These are phyloP conservation scores for Ilex asprella DNA, from an alignment of 257 asterid genomes.

Conservation along the genomic window DNA sequence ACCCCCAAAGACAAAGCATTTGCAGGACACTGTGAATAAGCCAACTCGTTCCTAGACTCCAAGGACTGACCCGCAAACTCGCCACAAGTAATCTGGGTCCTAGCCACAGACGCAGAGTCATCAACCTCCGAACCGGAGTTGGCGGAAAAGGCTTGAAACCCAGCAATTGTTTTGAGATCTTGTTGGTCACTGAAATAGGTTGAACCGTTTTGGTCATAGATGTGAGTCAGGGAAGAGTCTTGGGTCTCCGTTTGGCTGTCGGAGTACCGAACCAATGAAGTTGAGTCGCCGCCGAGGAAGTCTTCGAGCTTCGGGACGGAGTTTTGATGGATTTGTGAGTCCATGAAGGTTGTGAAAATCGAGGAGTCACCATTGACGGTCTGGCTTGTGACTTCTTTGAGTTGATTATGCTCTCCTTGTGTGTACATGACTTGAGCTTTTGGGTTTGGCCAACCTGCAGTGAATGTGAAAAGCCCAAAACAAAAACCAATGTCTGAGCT, in stretches of 20 bases:
- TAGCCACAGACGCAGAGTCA: constrained; percentile 56
- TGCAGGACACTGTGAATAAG: constrained; percentile 32
- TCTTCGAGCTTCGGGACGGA: constrained; percentile 81
- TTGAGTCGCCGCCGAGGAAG: constrained; percentile 74
- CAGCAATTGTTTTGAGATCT: constrained; percentile 49
- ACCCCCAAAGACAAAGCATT: constrained; percentile 48
- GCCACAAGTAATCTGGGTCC: constrained; percentile 35
- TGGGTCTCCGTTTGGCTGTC: constrained; percentile 43
- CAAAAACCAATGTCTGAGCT: too few species aligned
- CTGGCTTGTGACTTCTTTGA: constrained; percentile 14
- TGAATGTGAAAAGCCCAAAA: background rate
- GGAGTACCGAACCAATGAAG: constrained; percentile 10
- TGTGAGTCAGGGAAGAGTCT: constrained; percentile 67
- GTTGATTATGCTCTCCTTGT: constrained; percentile 19
- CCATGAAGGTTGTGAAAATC: constrained; percentile 44
- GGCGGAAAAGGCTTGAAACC: constrained; percentile 59
- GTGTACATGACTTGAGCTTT: constrained; percentile 40
- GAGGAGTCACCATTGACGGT: constrained; percentile 18
- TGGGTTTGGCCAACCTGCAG: constrained; percentile 51
- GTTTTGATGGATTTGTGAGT: constrained; percentile 31
- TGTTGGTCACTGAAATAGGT: constrained; percentile 37
- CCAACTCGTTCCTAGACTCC: constrained; percentile 61
- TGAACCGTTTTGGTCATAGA: constrained; percentile 44
- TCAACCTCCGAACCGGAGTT: constrained; percentile 89
- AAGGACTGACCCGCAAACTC: constrained; percentile 29